These are phyloP conservation scores for Gillenia trifoliata DNA, from an alignment of 306 rosid species.

Conservation along the genomic window DNA sequence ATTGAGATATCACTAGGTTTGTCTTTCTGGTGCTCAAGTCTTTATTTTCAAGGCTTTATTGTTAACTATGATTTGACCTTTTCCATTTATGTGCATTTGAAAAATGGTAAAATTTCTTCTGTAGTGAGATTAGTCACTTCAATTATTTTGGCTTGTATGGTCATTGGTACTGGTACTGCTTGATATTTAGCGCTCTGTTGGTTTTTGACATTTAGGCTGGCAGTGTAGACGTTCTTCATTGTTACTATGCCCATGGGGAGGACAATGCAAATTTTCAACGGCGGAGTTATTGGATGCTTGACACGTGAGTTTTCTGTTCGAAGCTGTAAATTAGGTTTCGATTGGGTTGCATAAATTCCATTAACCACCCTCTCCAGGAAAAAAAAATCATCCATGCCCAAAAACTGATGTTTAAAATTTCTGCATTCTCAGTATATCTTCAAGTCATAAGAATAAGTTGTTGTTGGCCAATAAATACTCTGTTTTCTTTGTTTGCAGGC, in stretches of 20 bases:
- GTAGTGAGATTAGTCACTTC: background rate
- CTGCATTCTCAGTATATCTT: background rate
- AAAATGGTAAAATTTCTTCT: background rate
- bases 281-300: constrained; percentile 83
- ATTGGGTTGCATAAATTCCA: background rate
- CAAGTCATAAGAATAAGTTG: too few species aligned
- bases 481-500: constrained; percentile 19
- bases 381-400: background rate
- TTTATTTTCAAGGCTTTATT: background rate
- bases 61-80: background rate
- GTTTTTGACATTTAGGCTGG: constrained; percentile 43
- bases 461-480: background rate
- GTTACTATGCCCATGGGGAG: constrained; percentile 85
- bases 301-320: constrained; percentile 40
- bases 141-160: background rate
- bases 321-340: background rate
- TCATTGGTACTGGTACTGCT: constrained; percentile 2
- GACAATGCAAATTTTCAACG: constrained; percentile 63
- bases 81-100: background rate
- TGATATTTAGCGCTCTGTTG: constrained; percentile 14
- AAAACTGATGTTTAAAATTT: background rate
- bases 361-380: background rate
- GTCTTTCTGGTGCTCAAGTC: background rate
- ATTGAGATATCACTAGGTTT: background rate
- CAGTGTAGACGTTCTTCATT: constrained; percentile 60